These are phyloP conservation scores for Penicillium sp. DNA, from an alignment of 2,329 filamentous ascomycete genomes.

Conservation along the genomic window DNA sequence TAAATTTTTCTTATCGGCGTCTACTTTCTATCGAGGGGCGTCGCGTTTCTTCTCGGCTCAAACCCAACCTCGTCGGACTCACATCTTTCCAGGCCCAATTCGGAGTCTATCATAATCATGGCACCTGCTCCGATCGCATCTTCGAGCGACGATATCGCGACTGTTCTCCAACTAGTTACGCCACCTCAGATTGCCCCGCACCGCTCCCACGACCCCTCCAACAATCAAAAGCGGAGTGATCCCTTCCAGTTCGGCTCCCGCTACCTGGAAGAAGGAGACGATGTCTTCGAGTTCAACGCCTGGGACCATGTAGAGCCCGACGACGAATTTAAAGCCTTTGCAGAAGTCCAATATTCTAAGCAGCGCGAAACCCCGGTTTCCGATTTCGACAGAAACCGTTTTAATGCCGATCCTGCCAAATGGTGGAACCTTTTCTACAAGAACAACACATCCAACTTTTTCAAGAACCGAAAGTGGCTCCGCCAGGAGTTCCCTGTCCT, in stretches of 20 bases:
- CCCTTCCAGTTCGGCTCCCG: constrained; percentile 94
- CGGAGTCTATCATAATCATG: no score
- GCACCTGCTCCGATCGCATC: no score
- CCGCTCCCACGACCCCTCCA: constrained; percentile 58
- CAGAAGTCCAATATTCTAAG: constrained; percentile 71
- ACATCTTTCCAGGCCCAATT: no score
- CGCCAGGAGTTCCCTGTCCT: constrained; percentile 90
- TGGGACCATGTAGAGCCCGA: constrained; percentile 98
- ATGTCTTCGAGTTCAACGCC: constrained; percentile 95
- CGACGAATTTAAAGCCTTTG: constrained; percentile 74
- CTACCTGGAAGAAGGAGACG: constrained; percentile 69
- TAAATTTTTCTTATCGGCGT: no score
- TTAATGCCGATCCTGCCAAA: constrained; percentile 81
- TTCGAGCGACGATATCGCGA: no score
- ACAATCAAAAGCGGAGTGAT: constrained; percentile 77
- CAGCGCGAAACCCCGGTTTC: constrained; percentile 80
- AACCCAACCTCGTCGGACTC: no score
- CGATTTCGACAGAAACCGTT: constrained; percentile 83
- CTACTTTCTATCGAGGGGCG: no score
- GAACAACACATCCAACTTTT: constrained; percentile 94
- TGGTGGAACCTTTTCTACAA: constrained; percentile 99
- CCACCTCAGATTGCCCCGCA: constrained; percentile 46
- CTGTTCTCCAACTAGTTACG: no score
- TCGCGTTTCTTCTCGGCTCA: no score
- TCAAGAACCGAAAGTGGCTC: constrained; percentile 97